phyloP scores from a whole-genome alignment of 169 alveolate genomes.

The Cryptosporidium andersoni region DNA sequence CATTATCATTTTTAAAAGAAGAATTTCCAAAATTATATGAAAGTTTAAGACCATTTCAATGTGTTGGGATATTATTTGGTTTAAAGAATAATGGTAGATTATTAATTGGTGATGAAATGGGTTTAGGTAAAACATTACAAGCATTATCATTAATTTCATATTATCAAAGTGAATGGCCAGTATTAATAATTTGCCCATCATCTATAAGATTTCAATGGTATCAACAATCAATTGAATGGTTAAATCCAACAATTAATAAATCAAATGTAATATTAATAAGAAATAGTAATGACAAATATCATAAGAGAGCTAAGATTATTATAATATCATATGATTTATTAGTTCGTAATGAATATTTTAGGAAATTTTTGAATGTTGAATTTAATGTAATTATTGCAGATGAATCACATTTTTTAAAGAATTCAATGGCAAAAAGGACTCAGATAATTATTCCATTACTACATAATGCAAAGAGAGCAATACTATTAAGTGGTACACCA shows the following conservation, averaged over 20 bases:
- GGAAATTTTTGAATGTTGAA: slow-evolving; percentile 30
- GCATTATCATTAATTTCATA: slow-evolving; percentile 92
- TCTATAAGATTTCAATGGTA: slow-evolving; percentile 92
- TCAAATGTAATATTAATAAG: slow-evolving; percentile 75
- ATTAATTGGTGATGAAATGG: slow-evolving; percentile 98
- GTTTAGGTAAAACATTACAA: slow-evolving; percentile 98
- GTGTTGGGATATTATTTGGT: slow-evolving; percentile 93
- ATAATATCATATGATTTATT: slow-evolving; percentile 84
- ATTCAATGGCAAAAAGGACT: slow-evolving; percentile 90
- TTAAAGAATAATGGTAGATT: slow-evolving; percentile 90
- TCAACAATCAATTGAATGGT: slow-evolving; percentile 92
- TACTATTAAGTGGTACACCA: slow-evolving; percentile 95
- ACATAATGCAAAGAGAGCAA: slow-evolving; percentile 86
- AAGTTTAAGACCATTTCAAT: slow-evolving; percentile 87
- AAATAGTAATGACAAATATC: slow-evolving; percentile 74
- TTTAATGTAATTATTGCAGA: slow-evolving; percentile 89
- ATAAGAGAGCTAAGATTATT: slow-evolving; percentile 69
- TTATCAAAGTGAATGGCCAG: slow-evolving; percentile 94
- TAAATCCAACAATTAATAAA: slow-evolving; percentile 80
- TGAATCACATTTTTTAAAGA: slow-evolving; percentile 96
- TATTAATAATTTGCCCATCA: slow-evolving; percentile 93
- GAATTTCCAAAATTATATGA: slow-evolving; percentile 71
- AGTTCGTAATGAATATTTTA: slow-evolving; percentile 75
- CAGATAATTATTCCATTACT: slow-evolving; percentile 88
- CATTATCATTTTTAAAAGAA: slow-evolving; percentile 18